These are phyloP conservation scores for Knoxia roxburghii DNA, from an alignment of 257 asterid species.

Conservation along the genomic window DNA sequence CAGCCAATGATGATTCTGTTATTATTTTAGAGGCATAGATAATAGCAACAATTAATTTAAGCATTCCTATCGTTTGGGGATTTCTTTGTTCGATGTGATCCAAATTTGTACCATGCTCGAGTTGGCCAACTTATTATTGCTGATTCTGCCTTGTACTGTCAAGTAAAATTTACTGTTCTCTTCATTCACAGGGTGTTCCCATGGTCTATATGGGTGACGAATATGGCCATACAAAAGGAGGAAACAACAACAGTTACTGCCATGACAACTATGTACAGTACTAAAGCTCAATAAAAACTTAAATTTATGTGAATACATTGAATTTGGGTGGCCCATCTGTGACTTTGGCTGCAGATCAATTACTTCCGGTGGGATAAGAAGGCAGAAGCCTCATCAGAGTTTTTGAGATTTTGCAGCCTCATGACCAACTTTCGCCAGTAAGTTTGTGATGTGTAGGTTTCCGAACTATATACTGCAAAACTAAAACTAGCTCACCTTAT, in stretches of 20 bases:
- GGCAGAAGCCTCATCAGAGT: slow-evolving; percentile 70
- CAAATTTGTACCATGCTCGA: not conserved
- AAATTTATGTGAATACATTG: not conserved
- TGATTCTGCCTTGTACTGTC: not conserved
- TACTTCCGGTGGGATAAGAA: slow-evolving; percentile 94
- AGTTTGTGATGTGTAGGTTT: slow-evolving; percentile 7
- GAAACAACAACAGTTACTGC: slow-evolving; percentile 96
- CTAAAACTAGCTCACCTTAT: slow-evolving; percentile 4
- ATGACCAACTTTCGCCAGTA: slow-evolving; percentile 71
- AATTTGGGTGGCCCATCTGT: slow-evolving; percentile 1
- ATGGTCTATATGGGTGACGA: slow-evolving; percentile 97
- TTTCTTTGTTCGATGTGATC: not conserved
- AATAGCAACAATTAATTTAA: not conserved
- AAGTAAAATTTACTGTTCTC: slow-evolving; percentile 9
- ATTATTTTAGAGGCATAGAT: not conserved
- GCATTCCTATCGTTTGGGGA: not conserved
- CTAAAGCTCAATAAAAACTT: slow-evolving; percentile 4
- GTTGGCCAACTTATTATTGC: not conserved
- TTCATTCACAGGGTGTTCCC: slow-evolving; percentile 75
- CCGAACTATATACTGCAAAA: not conserved
- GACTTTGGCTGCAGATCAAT: slow-evolving; percentile 58
- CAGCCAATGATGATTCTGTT: not conserved
- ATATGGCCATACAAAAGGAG: slow-evolving; percentile 96
- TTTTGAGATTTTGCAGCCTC: slow-evolving; percentile 77
- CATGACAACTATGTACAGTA: slow-evolving; percentile 72